These are phyloP conservation scores for Stylonectria norvegica DNA, from an alignment of 2,329 filamentous ascomycete genomes.

Conservation along the genomic window DNA sequence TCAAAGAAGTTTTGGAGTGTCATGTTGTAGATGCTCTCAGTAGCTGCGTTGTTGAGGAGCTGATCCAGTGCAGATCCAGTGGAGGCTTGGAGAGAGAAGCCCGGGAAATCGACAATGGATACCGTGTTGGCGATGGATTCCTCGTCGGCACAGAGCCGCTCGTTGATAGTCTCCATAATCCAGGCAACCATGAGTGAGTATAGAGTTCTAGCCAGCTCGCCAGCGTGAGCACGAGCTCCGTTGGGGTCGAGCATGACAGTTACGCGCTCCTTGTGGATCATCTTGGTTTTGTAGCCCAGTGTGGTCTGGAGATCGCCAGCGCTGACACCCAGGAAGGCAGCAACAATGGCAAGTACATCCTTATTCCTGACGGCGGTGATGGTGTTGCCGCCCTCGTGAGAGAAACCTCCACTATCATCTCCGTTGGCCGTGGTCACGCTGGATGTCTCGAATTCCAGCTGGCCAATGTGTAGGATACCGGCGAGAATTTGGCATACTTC, in stretches of 20 bases:
- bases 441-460: slow-evolving; percentile 86
- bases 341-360: slow-evolving; percentile 79
- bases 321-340: slow-evolving; percentile 89
- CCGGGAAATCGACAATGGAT: slow-evolving; percentile 93
- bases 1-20: slow-evolving; percentile 96
- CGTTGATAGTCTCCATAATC: slow-evolving; percentile 89
- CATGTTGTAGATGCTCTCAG: slow-evolving; percentile 88
- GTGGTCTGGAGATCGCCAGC: slow-evolving; percentile 80
- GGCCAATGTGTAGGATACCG: slow-evolving; percentile 92
- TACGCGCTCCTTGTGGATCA: slow-evolving; percentile 92
- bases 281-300: slow-evolving; percentile 94
- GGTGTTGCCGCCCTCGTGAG: slow-evolving; percentile 85
- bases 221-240: slow-evolving; percentile 85
- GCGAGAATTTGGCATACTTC: slow-evolving; percentile 95
- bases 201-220: slow-evolving; percentile 87
- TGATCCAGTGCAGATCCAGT: slow-evolving; percentile 88
- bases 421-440: slow-evolving; percentile 73
- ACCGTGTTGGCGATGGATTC: slow-evolving; percentile 90
- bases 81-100: slow-evolving; percentile 79
- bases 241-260: slow-evolving; percentile 95
- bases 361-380: slow-evolving; percentile 90
- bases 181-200: slow-evolving; percentile 94
- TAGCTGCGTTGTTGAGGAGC: slow-evolving; percentile 89
- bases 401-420: slow-evolving; percentile 94
- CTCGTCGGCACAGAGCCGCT: slow-evolving; percentile 80